These are phyloP conservation scores for Candida tetrigidarum DNA, from an alignment of 1,139 yeast genomes.

Conservation along the genomic window DNA sequence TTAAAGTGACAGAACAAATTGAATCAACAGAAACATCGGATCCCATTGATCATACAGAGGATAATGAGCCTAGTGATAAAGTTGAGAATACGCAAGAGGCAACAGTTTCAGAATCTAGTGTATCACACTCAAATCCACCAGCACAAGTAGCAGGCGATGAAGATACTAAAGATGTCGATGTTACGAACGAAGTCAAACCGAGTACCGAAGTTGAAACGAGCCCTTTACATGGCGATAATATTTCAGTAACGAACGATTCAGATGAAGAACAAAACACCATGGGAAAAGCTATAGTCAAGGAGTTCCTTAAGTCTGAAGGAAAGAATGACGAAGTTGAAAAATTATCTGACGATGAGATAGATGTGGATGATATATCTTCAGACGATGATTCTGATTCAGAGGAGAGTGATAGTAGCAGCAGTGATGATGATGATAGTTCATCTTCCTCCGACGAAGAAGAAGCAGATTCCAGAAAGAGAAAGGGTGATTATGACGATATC, in stretches of 20 bases:
- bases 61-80: neutral
- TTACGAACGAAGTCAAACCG: neutral
- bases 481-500: conserved; percentile 19
- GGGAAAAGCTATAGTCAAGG: neutral
- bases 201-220: neutral
- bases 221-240: neutral
- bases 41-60: too few species aligned
- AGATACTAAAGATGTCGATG: neutral
- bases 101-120: neutral
- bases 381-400: conserved; percentile 12
- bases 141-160: neutral
- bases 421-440: conserved; percentile 4
- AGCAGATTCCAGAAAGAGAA: conserved; percentile 18
- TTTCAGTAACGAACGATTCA: neutral
- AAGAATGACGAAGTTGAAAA: conserved; percentile 16
- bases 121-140: too few species aligned
- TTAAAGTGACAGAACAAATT: too few species aligned
- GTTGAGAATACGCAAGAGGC: neutral
- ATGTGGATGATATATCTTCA: conserved; percentile 22
- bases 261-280: neutral
- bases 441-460: conserved; percentile 20
- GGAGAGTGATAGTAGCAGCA: neutral
- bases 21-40: too few species aligned
- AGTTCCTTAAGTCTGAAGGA: conserved; percentile 7
- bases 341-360: conserved; percentile 35